Conservation (phyloP, 108 stramenopile genomes). For the Phaeodactylum tricornutum region DNA sequence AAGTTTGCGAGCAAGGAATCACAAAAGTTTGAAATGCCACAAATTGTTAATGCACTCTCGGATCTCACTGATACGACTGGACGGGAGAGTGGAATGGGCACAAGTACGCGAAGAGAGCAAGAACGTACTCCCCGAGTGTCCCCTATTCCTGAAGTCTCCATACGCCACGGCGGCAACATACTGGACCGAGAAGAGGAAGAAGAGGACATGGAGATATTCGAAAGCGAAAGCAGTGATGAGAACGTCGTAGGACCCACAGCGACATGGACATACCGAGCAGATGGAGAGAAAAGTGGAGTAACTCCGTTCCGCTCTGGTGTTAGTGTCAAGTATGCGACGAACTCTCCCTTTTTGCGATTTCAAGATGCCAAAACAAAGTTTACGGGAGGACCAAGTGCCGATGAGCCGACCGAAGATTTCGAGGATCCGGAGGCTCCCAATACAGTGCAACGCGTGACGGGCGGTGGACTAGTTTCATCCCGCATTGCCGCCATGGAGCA, state of each 20-base stretch:
- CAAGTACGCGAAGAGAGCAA: too few species aligned
- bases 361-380: slow-evolving; percentile 23
- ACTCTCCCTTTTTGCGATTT: slow-evolving; percentile 26
- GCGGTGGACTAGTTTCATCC: not conserved
- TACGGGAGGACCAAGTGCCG: slow-evolving; percentile 1
- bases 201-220: too few species aligned
- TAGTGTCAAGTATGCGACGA: slow-evolving; percentile 10
- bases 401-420: not conserved
- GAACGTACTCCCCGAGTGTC: too few species aligned
- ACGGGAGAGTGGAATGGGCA: too few species aligned
- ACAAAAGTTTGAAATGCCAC: not conserved
- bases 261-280: too few species aligned
- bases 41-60: not conserved
- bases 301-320: slow-evolving; percentile 17
- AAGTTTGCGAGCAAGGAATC: too few species aligned
- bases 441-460: not conserved
- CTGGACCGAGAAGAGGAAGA: too few species aligned
- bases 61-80: not conserved
- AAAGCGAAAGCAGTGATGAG: too few species aligned
- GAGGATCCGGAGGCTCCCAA: not conserved
- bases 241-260: too few species aligned
- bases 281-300: slow-evolving; percentile 10
- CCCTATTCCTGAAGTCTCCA: too few species aligned
- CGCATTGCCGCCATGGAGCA: not conserved
- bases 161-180: too few species aligned